Evolutionary conservation across 2,329 filamentous ascomycete genomes (phyloP), one percentile per base, ranked within the genome.

Genomic region (Chalara sp.): DNA sequence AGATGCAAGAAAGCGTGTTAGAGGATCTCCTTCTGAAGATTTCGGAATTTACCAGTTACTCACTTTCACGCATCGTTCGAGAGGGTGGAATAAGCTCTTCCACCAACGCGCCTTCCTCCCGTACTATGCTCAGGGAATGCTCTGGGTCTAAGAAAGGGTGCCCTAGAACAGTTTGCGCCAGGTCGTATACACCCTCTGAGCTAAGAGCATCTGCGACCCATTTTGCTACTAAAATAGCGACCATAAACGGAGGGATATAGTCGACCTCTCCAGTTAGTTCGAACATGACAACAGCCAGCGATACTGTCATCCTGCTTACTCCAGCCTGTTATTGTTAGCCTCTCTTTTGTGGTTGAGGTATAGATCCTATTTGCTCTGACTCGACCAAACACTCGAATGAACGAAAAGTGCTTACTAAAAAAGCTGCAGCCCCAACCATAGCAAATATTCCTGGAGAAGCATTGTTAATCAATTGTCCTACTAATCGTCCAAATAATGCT

Each of bases 231-330:
- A 82, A 67, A 50, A 82, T 81, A 6, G 78, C 77, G 28, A 80
- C 71, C 76, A 81, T 81, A 55, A 79, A 74, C 8, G 79, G 76
- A 1, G 80, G 67, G 7, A 78, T 72, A 61, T 79, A 81, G 53
- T 78, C 73, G 6, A 81, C 70, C 57, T 80, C 76, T 39, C 79
- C 78, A 0, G 78, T 81, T 6, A 82, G 68, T 61, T 79, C 78
- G 62, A 81, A 81, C 77, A 81, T 81, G 63, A 81, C 79, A 39
- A 81, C 79, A 6, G 74, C 73, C 6, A 82, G 68, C 2, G 73
- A 76, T 7, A 81, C 74, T 0, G 78, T 81, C 78, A 81, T 81
- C 37, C 79, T 68, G 8, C 72, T 75, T 1, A 81, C 76, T 5
- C 79, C 79, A 1, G 78, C 35, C 35, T 37, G 35, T n/a, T n/a